These are phyloP conservation scores for Sonneratia caseolaris DNA, from an alignment of 345 rosid species.

Conservation along the genomic window DNA sequence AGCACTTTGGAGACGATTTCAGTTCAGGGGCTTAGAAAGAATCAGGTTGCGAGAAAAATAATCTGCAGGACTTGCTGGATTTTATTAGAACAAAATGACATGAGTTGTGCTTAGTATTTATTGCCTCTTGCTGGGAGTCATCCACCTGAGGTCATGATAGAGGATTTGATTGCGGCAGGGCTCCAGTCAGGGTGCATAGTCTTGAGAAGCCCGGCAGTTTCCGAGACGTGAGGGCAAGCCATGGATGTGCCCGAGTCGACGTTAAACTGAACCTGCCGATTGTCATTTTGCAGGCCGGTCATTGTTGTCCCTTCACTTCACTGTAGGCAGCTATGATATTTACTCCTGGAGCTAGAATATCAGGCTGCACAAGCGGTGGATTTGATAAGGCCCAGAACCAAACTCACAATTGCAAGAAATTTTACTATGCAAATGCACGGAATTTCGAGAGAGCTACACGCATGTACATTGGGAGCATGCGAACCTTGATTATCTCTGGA, in stretches of 20 bases:
- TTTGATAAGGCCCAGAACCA: no score
- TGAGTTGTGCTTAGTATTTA: no score
- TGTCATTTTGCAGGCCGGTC: slow-evolving; percentile 20
- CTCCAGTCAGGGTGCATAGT: slow-evolving; percentile 26
- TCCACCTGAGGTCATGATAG: slow-evolving; percentile 17
- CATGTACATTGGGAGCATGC: background rate
- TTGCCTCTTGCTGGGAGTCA: background rate
- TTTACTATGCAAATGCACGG: no score
- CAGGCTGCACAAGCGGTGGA: slow-evolving; percentile 33
- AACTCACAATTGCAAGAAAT: no score
- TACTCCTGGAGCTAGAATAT: slow-evolving; percentile 78
- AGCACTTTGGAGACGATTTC: no score
- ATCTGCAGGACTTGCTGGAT: no score
- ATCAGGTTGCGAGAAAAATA: no score
- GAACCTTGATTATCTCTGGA: slow-evolving; percentile 53
- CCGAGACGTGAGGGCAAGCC: slow-evolving; percentile 34
- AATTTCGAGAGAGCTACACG: background rate
- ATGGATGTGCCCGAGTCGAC: slow-evolving; percentile 24
- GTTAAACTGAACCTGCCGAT: slow-evolving; percentile 32
- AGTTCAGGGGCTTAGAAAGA: no score
- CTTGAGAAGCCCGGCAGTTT: slow-evolving; percentile 20
- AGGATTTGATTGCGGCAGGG: slow-evolving; percentile 21
- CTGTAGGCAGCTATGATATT: slow-evolving; percentile 50
- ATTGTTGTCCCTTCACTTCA: slow-evolving; percentile 31
- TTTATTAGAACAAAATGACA: no score